Base-by-base conservation (phyloP, 495 filamentous ascomycete species). In the Immersiella caudata region DNA sequence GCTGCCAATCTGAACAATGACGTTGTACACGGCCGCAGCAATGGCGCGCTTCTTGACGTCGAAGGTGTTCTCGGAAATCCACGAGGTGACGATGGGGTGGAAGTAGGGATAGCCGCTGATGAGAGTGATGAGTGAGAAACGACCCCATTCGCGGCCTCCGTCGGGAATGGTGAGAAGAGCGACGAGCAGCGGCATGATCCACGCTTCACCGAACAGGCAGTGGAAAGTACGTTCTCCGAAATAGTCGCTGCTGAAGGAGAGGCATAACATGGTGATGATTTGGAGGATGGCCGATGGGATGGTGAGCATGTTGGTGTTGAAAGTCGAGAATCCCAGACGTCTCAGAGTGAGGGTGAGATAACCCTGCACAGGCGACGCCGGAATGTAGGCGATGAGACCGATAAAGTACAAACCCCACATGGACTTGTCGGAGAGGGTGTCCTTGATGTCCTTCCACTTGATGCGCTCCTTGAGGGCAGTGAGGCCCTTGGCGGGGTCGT, bases 11-110 rank as follows among this genome's bases (percentile, higher is more conserved):
- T 92, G 89, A 1, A 89, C 86, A 56, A 80, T 82, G 84, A 92
- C 90, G 73, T 91, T 91, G 73, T 87, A 89, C 60, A 84, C 71
- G 2, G 85, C 85, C 3, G 82, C 83, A 0, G 84, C 83, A n/a
- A 88, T 79, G 0, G 86, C 83, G 3, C 86, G 76, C 14, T 84
- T 79, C 20, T 84, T 80, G 27, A 88, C 85, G 16, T 82, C 79
- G 25, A 85, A 85, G 0, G 83, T 81, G 66, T 87, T 86, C 18
- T 86, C 80, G 16, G 74, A 76, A 27, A 75, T 74, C 77, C 77
- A 78, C 0, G 70, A 71, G n/a, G 75, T 71, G 33, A 78, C 75
- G 36, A 79, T 84, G 75, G 87, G 70, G 26, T 74, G 74, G 54
- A 82, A 81, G 65, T 84, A 84, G 6, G 83, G 83, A 36, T 85